Evolutionary conservation across 2,329 filamentous ascomycete genomes (phyloP).

Genomic region (Xylariaceae sp.): DNA sequence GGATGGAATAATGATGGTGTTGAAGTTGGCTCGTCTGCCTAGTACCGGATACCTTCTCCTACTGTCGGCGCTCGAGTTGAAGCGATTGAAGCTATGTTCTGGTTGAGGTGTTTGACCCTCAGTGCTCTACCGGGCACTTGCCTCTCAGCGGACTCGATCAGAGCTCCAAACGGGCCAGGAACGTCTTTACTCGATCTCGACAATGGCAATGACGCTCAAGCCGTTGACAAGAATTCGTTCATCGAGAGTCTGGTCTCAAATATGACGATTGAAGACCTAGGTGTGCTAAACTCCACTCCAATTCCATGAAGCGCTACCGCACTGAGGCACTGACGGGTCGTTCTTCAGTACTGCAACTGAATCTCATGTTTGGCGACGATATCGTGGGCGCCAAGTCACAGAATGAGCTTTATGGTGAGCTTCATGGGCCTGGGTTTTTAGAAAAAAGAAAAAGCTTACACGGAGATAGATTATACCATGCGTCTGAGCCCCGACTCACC

Average conservation of each 20-base stretch:
- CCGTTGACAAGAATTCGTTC: conserved; percentile 25
- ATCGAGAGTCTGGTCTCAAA: conserved; percentile 30
- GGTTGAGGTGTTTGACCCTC: conserved; percentile 2
- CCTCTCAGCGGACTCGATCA: not conserved
- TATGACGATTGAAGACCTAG: conserved; percentile 34
- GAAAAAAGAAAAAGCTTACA: conserved; percentile 9
- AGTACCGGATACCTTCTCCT: not conserved
- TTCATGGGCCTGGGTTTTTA: not conserved
- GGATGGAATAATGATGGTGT: not conserved
- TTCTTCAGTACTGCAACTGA: conserved; percentile 38
- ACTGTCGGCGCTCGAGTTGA: not conserved
- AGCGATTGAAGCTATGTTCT: not conserved
- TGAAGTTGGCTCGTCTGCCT: not conserved
- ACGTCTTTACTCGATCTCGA: not conserved
- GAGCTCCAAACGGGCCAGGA: not conserved
- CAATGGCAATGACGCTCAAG: not conserved
- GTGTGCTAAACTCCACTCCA: conserved; percentile 13
- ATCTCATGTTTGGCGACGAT: conserved; percentile 42
- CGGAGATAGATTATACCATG: conserved; percentile 32
- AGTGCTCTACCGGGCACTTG: not conserved
- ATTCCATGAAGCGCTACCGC: not conserved
- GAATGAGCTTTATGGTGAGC: conserved; percentile 37
- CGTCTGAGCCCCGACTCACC: conserved; percentile 36
- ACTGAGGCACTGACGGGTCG: conserved; percentile 4
- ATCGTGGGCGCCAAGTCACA: conserved; percentile 38